Evolutionary conservation across 2,329 filamentous ascomycete species (phyloP).

Genomic region (Colletotrichum somersetense): DNA sequence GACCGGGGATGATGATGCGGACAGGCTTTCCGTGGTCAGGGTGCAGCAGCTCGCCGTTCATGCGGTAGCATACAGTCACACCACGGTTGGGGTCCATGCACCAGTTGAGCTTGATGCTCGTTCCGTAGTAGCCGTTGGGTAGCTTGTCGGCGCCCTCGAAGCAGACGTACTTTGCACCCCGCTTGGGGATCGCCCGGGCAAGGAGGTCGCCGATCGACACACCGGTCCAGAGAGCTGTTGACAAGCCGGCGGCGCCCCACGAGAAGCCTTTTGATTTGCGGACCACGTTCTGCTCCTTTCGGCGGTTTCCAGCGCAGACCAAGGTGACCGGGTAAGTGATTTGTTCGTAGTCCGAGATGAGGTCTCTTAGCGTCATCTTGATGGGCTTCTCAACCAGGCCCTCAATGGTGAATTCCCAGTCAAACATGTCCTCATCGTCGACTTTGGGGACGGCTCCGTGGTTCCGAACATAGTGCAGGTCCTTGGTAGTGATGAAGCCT

Average conservation of each 20-base stretch:
- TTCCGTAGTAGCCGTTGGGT: slow-evolving; percentile 91
- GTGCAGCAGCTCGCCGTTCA: slow-evolving; percentile 86
- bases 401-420: slow-evolving; percentile 88
- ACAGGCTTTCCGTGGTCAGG: slow-evolving; percentile 91
- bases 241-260: slow-evolving; percentile 89
- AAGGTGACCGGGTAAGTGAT: slow-evolving; percentile 89
- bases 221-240: slow-evolving; percentile 90
- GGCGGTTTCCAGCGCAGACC: slow-evolving; percentile 90
- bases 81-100: slow-evolving; percentile 85
- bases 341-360: slow-evolving; percentile 82
- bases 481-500: slow-evolving; percentile 88
- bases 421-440: slow-evolving; percentile 76
- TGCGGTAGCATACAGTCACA: slow-evolving; percentile 88
- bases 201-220: slow-evolving; percentile 81
- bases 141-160: slow-evolving; percentile 92
- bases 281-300: slow-evolving; percentile 93
- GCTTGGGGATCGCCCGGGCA: slow-evolving; percentile 73
- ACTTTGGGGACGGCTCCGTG: slow-evolving; percentile 87
- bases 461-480: slow-evolving; percentile 92
- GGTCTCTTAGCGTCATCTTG: slow-evolving; percentile 76
- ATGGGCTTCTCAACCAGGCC: slow-evolving; percentile 85
- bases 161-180: slow-evolving; percentile 84
- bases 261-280: slow-evolving; percentile 94
- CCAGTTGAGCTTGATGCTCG: slow-evolving; percentile 89
- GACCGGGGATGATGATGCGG: slow-evolving; percentile 85